Percentiles rank a stretch among this genome's conserved stretches.
Evolutionary conservation across 1,284 basidiomycete species (phyloP).

Genomic region (Cutaneotrichosporon cutaneum): DNA sequence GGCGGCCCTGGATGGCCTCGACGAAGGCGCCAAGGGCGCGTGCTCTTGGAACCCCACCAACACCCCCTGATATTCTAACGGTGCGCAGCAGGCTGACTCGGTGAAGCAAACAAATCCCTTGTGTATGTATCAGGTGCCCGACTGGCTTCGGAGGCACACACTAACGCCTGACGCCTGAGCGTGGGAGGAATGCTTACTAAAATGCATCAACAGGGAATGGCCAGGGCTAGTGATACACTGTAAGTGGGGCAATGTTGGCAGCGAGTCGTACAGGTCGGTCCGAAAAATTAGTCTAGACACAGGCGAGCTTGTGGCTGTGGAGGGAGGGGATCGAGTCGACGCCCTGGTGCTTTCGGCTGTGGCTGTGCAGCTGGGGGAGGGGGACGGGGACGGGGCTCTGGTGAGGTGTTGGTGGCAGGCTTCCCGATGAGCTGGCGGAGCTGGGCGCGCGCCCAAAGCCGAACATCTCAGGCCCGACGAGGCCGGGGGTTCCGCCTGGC

Average conservation of each 20-base stretch:
- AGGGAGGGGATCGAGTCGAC: neutral
- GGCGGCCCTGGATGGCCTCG: conserved; percentile 61
- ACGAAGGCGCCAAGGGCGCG: conserved; percentile 63
- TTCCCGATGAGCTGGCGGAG: neutral
- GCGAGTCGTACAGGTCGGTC: neutral
- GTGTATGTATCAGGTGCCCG: neutral
- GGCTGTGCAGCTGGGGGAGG: no score
- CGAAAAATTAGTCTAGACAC: neutral
- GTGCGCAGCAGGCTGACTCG: neutral
- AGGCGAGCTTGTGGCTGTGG: neutral
- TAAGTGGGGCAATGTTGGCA: neutral
- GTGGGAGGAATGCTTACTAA: neutral
- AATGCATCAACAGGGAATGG: conserved; percentile 5
- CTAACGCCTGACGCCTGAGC: neutral
- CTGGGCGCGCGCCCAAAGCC: neutral
- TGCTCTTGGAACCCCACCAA: conserved; percentile 70
- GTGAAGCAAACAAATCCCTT: neutral
- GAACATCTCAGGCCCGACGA: conserved; percentile 7
- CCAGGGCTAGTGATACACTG: neutral
- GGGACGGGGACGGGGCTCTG: conserved; percentile 1
- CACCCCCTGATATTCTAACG: conserved; percentile 4
- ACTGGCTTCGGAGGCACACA: neutral
- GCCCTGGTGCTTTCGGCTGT: neutral
- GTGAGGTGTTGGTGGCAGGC: neutral
- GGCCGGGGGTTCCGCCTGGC: conserved; percentile 13